Base-by-base conservation (phyloP, 1,139 yeast species). In the Nematodospora anomalae region DNA sequence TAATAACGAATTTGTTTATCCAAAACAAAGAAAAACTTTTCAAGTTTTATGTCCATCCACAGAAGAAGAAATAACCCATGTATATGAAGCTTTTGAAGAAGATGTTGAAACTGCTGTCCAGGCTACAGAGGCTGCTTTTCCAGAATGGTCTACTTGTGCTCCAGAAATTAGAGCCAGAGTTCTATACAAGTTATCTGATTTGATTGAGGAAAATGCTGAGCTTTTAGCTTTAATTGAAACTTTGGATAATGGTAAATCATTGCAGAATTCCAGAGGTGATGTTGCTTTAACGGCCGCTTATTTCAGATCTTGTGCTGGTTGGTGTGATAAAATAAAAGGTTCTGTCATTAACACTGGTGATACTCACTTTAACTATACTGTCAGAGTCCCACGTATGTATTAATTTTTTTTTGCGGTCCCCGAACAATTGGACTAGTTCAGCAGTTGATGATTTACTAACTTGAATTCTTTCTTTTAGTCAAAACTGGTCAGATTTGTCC, bases 61-160 rank as follows among this genome's bases (percentile, higher is more conserved):
- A 11, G 92, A 81, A 36, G 78, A 83, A 52, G 64, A 62, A 36
- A 79, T 84, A 42, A 73, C 86, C 20, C 59, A 74, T 6, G 89
- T 89, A 26, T 79, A 78, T 50, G 80, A 79, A 38, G 96, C 90
- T 12, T 64, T 68, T 23, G 74, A 64, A 16, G 76, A 68, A 30
- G 96, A 88, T 55, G 81, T 88, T 27, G 89, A 89, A 56, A 48
- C 55, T 29, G 96, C 96, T 2, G 96, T 87, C 4, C 67, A 64
- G 6, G 87, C 88, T n/a, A 96, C 96, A 16, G 67, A 78, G 36
- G 62, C 64, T 10, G 94, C 94, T 10, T 88, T 81, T 69, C 40
- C 51, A 27, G 47, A 45, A 14, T 62, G 68, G 68, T 57, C 66
- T 8, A 51, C 54, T 32, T 52, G 53, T 34, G 62, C 61, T 32